A percentile compares a stretch with the other conserved stretches of the same genome.
These are phyloP conservation scores for Endotrypanum monterogeii DNA, from an alignment of 208 protist genomes.

Conservation along the genomic window DNA sequence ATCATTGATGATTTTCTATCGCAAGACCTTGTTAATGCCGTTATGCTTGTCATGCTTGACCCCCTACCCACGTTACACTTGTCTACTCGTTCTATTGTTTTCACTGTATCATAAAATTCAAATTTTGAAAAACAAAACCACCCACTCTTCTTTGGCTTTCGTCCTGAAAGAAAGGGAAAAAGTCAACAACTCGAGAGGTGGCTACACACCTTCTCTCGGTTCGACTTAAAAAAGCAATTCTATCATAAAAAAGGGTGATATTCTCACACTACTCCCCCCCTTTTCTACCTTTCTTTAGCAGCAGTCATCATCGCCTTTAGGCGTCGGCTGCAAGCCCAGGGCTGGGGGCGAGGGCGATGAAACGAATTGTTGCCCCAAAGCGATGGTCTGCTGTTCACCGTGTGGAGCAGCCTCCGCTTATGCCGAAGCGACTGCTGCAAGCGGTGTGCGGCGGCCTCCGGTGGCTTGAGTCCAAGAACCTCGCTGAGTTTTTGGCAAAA, in stretches of 20 bases:
- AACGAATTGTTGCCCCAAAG: conserved; percentile 62
- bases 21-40: background rate
- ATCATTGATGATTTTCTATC: background rate
- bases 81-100: background rate
- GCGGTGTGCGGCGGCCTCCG: conserved; percentile 75
- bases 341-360: conserved; percentile 29
- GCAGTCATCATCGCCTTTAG: background rate
- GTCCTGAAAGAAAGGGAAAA: background rate
- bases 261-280: background rate
- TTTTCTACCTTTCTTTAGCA: conserved; percentile 5
- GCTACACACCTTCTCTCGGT: background rate
- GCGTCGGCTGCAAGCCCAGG: too few species aligned
- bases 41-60: background rate
- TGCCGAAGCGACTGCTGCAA: conserved; percentile 87
- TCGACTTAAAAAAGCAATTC: background rate
- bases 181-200: background rate
- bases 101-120: background rate
- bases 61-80: background rate
- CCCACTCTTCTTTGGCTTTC: background rate
- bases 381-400: conserved; percentile 67
- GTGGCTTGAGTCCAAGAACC: conserved; percentile 69
- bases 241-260: background rate
- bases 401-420: conserved; percentile 86
- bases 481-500: conserved; percentile 73
- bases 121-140: background rate